Conservation (phyloP, 257 asterid species). For the Paraleonurus japonicus region DNA sequence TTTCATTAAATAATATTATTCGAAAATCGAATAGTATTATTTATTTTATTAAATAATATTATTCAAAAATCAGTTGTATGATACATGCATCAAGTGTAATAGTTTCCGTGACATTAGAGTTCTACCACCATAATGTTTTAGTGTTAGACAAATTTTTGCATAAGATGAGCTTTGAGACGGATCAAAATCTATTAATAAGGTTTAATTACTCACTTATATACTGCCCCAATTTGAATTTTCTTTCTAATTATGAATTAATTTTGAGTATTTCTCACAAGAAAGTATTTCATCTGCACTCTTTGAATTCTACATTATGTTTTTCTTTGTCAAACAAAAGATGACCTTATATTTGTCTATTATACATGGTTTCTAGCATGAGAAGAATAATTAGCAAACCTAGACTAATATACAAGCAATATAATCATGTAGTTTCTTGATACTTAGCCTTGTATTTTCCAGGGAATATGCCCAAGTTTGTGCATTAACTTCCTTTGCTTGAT, state of each 20-base stretch:
- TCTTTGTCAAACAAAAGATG: neutral
- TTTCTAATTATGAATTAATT: neutral
- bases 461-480: conserved; percentile 22
- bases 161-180: neutral
- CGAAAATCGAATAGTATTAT: too few species aligned
- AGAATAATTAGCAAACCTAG: neutral
- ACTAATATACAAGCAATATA: neutral
- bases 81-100: neutral
- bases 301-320: neutral
- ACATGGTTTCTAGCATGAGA: neutral
- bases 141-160: neutral
- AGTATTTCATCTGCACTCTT: neutral
- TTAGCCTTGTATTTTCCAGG: conserved; percentile 4
- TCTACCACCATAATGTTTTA: neutral
- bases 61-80: too few species aligned
- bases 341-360: conserved; percentile 3
- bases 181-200: neutral
- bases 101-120: neutral
- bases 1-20: too few species aligned
- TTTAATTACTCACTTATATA: neutral
- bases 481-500: conserved; percentile 7
- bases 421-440: neutral
- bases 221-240: neutral
- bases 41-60: too few species aligned
- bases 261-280: neutral